phyloP scores from a whole-genome alignment of 805 yeast species.

The Yamadazyma scolyti region DNA sequence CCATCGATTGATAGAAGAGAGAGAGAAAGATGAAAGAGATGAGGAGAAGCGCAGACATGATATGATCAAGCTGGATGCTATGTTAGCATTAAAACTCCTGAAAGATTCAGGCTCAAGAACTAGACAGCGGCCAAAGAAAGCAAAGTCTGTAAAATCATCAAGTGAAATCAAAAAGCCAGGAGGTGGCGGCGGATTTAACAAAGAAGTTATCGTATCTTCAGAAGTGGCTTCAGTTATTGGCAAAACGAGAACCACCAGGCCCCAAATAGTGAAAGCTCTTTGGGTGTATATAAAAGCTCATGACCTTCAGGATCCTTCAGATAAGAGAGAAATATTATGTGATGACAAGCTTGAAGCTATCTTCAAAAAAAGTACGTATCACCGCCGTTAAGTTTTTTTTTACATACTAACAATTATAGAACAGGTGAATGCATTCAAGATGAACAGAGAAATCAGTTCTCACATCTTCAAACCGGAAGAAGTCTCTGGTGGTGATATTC shows the following conservation, averaged over 20 bases:
- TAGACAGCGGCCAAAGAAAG: conserved; percentile 7
- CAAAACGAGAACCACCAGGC: conserved; percentile 47
- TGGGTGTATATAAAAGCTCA: conserved; percentile 70
- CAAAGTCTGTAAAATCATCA: conserved; percentile 7
- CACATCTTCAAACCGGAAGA: conserved; percentile 45
- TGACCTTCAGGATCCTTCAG: conserved; percentile 62
- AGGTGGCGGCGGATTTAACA: conserved; percentile 39
- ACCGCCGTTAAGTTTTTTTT: no score
- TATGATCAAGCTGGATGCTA: conserved; percentile 47
- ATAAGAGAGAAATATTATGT: conserved; percentile 61
- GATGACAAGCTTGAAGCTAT: conserved; percentile 54
- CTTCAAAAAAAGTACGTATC: conserved; percentile 51
- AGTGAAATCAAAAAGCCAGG: conserved; percentile 14
- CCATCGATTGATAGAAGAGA: conserved; percentile 40
- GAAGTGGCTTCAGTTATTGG: conserved; percentile 49
- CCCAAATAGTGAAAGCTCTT: conserved; percentile 63
- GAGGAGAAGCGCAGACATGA: conserved; percentile 22
- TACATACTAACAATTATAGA: no score
- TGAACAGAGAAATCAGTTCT: conserved; percentile 52
- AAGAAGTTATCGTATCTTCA: conserved; percentile 47
- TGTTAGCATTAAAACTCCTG: conserved; percentile 50
- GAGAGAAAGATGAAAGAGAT: conserved; percentile 21
- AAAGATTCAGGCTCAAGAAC: conserved; percentile 12
- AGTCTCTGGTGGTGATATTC: no score
- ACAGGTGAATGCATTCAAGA: conserved; percentile 55